Conservation (phyloP, 1,284 basidiomycete species). For the Ganoderma lingzhi region DNA sequence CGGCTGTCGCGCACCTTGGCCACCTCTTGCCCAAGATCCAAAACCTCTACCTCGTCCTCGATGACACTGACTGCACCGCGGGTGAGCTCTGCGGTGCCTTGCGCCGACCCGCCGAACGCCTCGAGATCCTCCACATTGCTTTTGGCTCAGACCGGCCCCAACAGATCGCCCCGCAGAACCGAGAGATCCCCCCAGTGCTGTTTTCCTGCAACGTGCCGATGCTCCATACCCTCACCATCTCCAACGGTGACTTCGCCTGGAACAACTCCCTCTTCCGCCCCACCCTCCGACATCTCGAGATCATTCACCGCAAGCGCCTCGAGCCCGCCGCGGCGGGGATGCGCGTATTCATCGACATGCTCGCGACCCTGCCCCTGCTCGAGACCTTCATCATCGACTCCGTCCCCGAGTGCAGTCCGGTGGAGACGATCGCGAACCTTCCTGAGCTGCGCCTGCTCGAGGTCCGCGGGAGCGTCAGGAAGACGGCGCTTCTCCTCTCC, state of each 20-base stretch:
- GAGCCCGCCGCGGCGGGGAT: slow-evolving; percentile 6
- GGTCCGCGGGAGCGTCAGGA: slow-evolving; percentile 4
- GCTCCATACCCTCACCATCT: slow-evolving; percentile 13
- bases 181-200: slow-evolving; percentile 4
- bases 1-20: slow-evolving; percentile 1
- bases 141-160: slow-evolving; percentile 1
- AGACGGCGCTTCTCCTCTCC: slow-evolving; percentile 5
- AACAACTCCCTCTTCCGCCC: slow-evolving; percentile 17
- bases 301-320: slow-evolving; percentile 12
- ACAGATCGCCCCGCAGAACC: slow-evolving; percentile 6
- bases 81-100: slow-evolving; percentile 11
- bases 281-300: slow-evolving; percentile 19
- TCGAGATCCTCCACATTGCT: slow-evolving; percentile 4
- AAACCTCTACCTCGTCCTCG: slow-evolving; percentile 14
- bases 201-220: neutral
- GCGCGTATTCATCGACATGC: slow-evolving; percentile 8
- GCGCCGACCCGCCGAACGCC: neutral
- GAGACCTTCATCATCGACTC: slow-evolving; percentile 9
- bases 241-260: slow-evolving; percentile 14
- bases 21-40: slow-evolving; percentile 7
- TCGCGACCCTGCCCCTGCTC: slow-evolving; percentile 6
- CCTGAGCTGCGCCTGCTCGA: slow-evolving; percentile 1
- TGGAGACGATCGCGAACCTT: neutral
- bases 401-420: slow-evolving; percentile 1
- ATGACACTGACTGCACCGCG: slow-evolving; percentile 15